phyloP scores from a whole-genome alignment of 805 yeast genomes.

The Candida nemodendra region DNA sequence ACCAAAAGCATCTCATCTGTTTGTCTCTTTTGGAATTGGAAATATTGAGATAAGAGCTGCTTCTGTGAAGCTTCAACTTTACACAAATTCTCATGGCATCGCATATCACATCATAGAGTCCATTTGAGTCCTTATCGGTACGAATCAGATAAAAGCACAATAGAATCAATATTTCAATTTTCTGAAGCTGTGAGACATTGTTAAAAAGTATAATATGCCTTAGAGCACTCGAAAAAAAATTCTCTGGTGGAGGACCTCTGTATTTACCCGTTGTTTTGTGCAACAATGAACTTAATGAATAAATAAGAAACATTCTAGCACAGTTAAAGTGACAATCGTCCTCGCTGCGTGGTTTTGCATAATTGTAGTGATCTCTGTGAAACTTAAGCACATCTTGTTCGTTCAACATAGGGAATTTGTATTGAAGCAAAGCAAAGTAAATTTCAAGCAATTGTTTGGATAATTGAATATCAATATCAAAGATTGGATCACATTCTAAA shows the following conservation, averaged over 20 bases:
- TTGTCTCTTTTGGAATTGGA: slow-evolving; percentile 31
- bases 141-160: slow-evolving; percentile 55
- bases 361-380: slow-evolving; percentile 47
- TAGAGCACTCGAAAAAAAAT: slow-evolving; percentile 59
- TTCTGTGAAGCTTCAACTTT: slow-evolving; percentile 36
- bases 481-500: slow-evolving; percentile 47
- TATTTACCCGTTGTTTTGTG: slow-evolving; percentile 58
- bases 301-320: slow-evolving; percentile 56
- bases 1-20: slow-evolving; percentile 60
- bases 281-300: slow-evolving; percentile 49
- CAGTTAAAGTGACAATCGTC: slow-evolving; percentile 51
- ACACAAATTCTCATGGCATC: slow-evolving; percentile 51
- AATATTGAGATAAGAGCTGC: slow-evolving; percentile 33
- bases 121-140: slow-evolving; percentile 59
- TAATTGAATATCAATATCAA: slow-evolving; percentile 48
- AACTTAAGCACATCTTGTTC: slow-evolving; percentile 51
- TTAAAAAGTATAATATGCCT: slow-evolving; percentile 50
- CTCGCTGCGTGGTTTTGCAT: slow-evolving; percentile 22
- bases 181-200: slow-evolving; percentile 41
- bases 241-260: slow-evolving; percentile 51
- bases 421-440: slow-evolving; percentile 55
- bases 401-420: slow-evolving; percentile 54
- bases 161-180: slow-evolving; percentile 51
- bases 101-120: slow-evolving; percentile 49
- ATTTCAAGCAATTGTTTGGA: slow-evolving; percentile 52